These are phyloP conservation scores for Plasmodium knowlesi DNA, from an alignment of 169 alveolate genomes.

Conservation along the genomic window DNA sequence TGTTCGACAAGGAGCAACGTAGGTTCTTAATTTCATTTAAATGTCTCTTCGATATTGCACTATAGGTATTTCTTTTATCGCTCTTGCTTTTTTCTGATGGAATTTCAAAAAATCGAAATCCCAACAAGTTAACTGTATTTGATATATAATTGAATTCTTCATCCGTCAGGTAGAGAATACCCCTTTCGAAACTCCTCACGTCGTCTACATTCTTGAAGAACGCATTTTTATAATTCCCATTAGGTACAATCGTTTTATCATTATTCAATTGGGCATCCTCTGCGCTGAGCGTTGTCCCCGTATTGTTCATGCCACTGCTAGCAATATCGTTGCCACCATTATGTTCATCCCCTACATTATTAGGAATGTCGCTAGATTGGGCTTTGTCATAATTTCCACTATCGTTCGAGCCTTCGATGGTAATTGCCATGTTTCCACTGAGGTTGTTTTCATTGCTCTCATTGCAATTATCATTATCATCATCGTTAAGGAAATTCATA, in stretches of 20 bases:
- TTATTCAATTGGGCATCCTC: neutral
- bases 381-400: neutral
- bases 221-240: neutral
- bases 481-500: conserved; percentile 20
- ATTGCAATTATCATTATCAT: conserved; percentile 29
- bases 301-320: neutral
- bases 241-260: neutral
- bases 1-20: conserved; percentile 70
- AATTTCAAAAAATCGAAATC: conserved; percentile 74
- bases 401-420: neutral
- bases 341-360: neutral
- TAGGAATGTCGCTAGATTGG: neutral
- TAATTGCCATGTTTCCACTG: neutral
- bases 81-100: conserved; percentile 18
- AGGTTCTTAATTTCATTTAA: conserved; percentile 69
- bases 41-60: conserved; percentile 65
- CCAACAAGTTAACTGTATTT: conserved; percentile 43
- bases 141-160: conserved; percentile 56
- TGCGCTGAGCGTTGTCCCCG: neutral
- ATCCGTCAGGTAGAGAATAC: conserved; percentile 49
- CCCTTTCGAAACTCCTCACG: conserved; percentile 69
- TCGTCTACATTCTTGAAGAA: conserved; percentile 44
- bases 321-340: neutral
- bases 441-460: neutral
- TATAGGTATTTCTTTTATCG: conserved; percentile 60